These are phyloP conservation scores for Pyrus betulifolia DNA, from an alignment of 306 rosid genomes.

Conservation along the genomic window DNA sequence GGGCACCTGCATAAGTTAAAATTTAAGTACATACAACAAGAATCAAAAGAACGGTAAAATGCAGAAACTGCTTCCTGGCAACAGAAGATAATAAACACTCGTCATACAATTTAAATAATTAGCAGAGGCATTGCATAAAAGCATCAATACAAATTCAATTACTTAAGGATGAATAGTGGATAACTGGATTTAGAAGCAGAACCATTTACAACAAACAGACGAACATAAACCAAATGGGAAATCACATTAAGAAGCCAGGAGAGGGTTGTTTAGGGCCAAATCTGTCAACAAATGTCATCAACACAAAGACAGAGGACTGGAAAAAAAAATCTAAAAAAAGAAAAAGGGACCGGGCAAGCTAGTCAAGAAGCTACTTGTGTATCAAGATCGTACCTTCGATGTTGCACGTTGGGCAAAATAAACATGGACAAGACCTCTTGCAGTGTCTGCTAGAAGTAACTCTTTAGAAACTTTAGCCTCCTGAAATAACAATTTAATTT, in stretches of 20 bases:
- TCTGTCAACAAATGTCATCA: background rate
- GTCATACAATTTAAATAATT: background rate
- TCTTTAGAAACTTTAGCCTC: slow-evolving; percentile 70
- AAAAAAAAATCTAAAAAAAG: background rate
- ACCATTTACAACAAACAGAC: background rate
- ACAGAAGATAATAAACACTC: background rate
- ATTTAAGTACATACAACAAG: slow-evolving; percentile 8
- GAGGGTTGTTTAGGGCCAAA: background rate
- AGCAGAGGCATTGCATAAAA: background rate
- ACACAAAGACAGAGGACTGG: background rate
- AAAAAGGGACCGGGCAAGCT: background rate
- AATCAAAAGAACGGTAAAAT: background rate
- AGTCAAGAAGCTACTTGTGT: slow-evolving; percentile 8
- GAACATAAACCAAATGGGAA: background rate
- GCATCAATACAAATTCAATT: background rate
- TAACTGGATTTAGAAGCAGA: background rate
- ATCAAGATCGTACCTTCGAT: slow-evolving; percentile 56
- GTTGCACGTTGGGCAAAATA: slow-evolving; percentile 85
- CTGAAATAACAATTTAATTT: slow-evolving; percentile 38
- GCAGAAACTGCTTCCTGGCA: background rate
- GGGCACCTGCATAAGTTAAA: slow-evolving; percentile 57
- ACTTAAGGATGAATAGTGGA: background rate
- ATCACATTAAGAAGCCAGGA: background rate
- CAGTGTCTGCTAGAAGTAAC: slow-evolving; percentile 60
- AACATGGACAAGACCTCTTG: slow-evolving; percentile 77